These are phyloP conservation scores for Ligustrum vulgare DNA, from an alignment of 257 asterid genomes.

Conservation along the genomic window DNA sequence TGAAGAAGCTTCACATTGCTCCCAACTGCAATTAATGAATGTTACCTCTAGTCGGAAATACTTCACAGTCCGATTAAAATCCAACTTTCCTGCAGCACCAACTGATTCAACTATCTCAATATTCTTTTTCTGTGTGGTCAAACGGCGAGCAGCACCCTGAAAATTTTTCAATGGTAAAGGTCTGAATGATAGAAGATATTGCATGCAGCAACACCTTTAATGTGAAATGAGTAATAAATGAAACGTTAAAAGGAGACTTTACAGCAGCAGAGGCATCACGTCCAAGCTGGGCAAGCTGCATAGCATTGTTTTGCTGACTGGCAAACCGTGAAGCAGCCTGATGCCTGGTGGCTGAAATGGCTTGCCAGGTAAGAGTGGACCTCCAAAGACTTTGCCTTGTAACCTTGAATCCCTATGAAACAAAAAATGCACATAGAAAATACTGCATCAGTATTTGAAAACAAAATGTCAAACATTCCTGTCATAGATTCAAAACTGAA, in stretches of 20 bases:
- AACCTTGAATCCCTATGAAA: constrained; percentile 70
- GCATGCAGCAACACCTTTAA: not conserved
- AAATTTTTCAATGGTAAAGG: constrained; percentile 8
- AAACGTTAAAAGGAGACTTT: constrained; percentile 31
- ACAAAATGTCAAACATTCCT: constrained; percentile 1
- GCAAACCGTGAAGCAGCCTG: constrained; percentile 75
- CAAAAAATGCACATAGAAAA: constrained; percentile 16
- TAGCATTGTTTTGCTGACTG: constrained; percentile 70
- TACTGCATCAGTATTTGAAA: not conserved
- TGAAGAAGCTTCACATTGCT: not conserved
- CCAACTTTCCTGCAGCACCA: constrained; percentile 73
- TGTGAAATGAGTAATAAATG: not conserved
- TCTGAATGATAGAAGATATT: constrained; percentile 7
- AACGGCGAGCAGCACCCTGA: constrained; percentile 98
- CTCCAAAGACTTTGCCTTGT: constrained; percentile 79
- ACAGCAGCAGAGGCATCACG: constrained; percentile 99
- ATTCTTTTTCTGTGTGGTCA: constrained; percentile 72
- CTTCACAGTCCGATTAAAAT: constrained; percentile 57
- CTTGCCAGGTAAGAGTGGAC: constrained; percentile 79
- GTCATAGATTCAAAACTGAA: not conserved
- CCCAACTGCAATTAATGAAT: not conserved
- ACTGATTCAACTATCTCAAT: constrained; percentile 90
- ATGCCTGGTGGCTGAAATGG: constrained; percentile 70
- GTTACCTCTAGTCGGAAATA: constrained; percentile 84
- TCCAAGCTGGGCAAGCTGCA: constrained; percentile 92